phyloP scores from a whole-genome alignment of 257 asterid genomes.

The Scutellaria minor region DNA sequence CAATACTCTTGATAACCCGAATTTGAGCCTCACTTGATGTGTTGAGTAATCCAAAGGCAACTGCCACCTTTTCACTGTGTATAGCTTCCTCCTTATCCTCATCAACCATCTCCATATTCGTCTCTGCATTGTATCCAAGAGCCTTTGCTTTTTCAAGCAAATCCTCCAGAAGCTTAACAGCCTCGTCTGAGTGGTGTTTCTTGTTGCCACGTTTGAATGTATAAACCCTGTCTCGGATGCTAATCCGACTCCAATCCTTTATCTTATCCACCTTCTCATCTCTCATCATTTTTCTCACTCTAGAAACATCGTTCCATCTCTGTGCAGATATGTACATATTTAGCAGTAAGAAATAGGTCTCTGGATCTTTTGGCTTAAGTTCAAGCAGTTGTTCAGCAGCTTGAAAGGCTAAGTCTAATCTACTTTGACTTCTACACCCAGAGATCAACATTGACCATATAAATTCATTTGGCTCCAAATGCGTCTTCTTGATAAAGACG shows the following conservation, averaged over 20 bases:
- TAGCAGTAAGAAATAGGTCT: conserved; percentile 62
- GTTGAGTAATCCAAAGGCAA: conserved; percentile 74
- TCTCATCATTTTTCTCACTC: conserved; percentile 75
- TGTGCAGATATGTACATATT: conserved; percentile 78
- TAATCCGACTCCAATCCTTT: conserved; percentile 85
- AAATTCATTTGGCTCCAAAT: conserved; percentile 66
- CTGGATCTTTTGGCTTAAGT: conserved; percentile 70
- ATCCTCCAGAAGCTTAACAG: conserved; percentile 45
- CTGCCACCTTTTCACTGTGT: conserved; percentile 87
- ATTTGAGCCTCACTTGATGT: conserved; percentile 50
- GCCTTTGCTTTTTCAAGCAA: conserved; percentile 52
- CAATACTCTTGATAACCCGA: conserved; percentile 67
- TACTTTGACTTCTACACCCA: conserved; percentile 86
- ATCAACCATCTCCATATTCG: conserved; percentile 36
- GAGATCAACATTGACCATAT: conserved; percentile 86
- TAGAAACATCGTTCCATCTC: conserved; percentile 76
- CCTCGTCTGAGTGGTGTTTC: conserved; percentile 41
- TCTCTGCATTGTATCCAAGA: conserved; percentile 53
- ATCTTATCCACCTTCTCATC: conserved; percentile 61
- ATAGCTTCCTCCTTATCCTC: conserved; percentile 45
- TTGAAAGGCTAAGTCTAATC: conserved; percentile 58
- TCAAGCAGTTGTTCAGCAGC: conserved; percentile 81
- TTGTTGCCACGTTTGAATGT: conserved; percentile 57
- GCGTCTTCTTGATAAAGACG: conserved; percentile 56
- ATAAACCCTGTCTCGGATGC: conserved; percentile 66